Conservation (phyloP, 2,329 filamentous ascomycete species). For the Penicillium sp. region DNA sequence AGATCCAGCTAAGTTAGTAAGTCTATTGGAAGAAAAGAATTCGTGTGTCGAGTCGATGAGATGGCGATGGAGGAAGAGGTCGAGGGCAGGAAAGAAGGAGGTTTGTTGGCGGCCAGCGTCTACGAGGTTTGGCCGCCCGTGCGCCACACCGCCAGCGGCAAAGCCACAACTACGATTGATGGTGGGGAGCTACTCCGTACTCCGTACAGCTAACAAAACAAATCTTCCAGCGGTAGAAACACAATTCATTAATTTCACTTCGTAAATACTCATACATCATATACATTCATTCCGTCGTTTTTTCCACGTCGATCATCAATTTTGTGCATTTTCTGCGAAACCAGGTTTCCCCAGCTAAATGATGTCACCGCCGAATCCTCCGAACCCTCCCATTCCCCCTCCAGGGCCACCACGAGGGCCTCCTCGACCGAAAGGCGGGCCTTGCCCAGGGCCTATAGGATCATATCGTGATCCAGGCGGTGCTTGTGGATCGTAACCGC, state of each 20-base stretch:
- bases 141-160: constrained; percentile 25
- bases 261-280: not conserved
- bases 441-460: constrained; percentile 74
- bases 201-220: not conserved
- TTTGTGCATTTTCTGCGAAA: not conserved
- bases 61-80: constrained; percentile 14
- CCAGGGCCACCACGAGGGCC: constrained; percentile 29
- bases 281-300: not conserved
- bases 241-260: not conserved
- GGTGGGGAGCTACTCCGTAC: not conserved
- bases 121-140: constrained; percentile 23
- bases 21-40: constrained; percentile 11
- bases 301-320: not conserved
- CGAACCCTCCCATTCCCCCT: constrained; percentile 47
- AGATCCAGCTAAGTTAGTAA: constrained; percentile 13
- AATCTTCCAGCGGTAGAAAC: not conserved
- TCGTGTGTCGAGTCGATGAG: constrained; percentile 12
- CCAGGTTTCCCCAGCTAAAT: constrained; percentile 33
- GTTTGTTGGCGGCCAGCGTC: constrained; percentile 22
- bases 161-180: constrained; percentile 17
- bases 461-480: constrained; percentile 93
- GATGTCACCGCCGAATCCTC: constrained; percentile 48
- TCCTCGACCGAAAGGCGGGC: constrained; percentile 48
- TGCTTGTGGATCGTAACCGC: constrained; percentile 69
- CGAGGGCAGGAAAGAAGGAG: constrained; percentile 19